Base-by-base conservation (phyloP, 2,329 filamentous ascomycete genomes). In the Pyrenophora seminiperda region DNA sequence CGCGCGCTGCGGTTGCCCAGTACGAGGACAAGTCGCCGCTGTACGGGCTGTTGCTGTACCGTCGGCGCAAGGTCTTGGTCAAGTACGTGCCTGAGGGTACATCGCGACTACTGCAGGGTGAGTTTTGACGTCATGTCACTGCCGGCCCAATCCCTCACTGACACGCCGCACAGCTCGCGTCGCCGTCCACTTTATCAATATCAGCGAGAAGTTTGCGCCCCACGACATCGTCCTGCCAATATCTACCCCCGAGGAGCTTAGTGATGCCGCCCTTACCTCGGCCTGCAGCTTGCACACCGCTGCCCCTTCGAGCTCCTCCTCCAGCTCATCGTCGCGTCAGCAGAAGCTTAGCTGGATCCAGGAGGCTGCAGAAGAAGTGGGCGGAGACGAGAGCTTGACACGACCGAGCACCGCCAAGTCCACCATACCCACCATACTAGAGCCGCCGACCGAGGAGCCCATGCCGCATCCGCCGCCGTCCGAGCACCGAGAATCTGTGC, bases 11-110 rank as follows among this genome's bases (percentile, higher is more conserved):
- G 48, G 87, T 97, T 61, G 83, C 87, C 51, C 79, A 83, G 56
- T 96, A 95, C 70, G 84, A 89, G 48, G 92, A 97, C 59, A 83
- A 84, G 47, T 94, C 91, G 56, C 94, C 94, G 17, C 79, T 99
- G 39, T 99, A 95, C 69, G 94, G 94, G 44, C 91, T 97, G 70
- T 77, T 99, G 62, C 86, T 90, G 64, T 97, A 97, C 74, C 83
- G 93, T 48, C 86, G 92, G 69, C 85, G 91, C 70, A 97, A 91
- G 74, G 89, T 97, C 40, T 77, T 99, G 53, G 83, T 99, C 73
- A 97, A 94, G 77, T 96, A 94, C 72, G 82, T 96, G 55, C 94
- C 93, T 1, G 90, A 96, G 53, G 90, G 87, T 52, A 93, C 92
- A 59, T 97, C 94, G 56, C 84, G 94, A 65, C 79, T 99, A 47